Percentiles rank a stretch among this genome's conserved stretches.
Conservation (phyloP, 169 alveolate species). For the Cryptosporidium felis region DNA sequence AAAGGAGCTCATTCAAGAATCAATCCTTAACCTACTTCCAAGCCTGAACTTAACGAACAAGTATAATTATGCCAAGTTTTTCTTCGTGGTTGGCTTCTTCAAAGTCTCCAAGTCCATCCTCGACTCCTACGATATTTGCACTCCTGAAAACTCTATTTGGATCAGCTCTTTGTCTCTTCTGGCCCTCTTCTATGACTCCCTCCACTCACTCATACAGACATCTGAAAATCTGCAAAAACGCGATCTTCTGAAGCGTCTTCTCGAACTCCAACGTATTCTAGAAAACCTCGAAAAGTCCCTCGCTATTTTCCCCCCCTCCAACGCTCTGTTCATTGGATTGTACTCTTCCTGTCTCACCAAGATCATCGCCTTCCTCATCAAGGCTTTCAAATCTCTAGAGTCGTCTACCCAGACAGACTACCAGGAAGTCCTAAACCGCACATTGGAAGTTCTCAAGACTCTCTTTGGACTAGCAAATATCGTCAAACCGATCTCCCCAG, state of each 20-base stretch:
- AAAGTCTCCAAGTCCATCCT: not conserved
- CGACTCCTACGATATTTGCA: not conserved
- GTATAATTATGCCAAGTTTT: conserved; percentile 20
- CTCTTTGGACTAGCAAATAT: conserved; percentile 9
- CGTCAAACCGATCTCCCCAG: not conserved
- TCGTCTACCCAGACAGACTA: not conserved
- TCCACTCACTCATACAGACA: too few species aligned
- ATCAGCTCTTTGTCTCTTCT: not conserved
- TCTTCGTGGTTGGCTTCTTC: not conserved
- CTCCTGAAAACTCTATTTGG: conserved; percentile 9
- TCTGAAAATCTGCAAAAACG: too few species aligned
- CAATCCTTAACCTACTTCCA: not conserved
- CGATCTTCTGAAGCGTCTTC: too few species aligned
- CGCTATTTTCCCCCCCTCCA: too few species aligned
- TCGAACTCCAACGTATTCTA: too few species aligned
- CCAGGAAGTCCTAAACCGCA: not conserved
- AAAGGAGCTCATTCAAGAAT: too few species aligned
- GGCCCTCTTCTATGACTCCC: not conserved
- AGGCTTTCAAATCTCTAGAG: not conserved
- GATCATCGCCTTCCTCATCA: not conserved
- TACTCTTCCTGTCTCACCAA: not conserved
- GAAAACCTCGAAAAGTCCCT: too few species aligned
- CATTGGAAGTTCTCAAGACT: not conserved
- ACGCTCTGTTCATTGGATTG: too few species aligned
- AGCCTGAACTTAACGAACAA: not conserved